Evolutionary conservation across 2,329 filamentous ascomycete genomes (phyloP), one percentile per base, ranked within the genome.

Genomic region (Delphinella strobiligena): DNA sequence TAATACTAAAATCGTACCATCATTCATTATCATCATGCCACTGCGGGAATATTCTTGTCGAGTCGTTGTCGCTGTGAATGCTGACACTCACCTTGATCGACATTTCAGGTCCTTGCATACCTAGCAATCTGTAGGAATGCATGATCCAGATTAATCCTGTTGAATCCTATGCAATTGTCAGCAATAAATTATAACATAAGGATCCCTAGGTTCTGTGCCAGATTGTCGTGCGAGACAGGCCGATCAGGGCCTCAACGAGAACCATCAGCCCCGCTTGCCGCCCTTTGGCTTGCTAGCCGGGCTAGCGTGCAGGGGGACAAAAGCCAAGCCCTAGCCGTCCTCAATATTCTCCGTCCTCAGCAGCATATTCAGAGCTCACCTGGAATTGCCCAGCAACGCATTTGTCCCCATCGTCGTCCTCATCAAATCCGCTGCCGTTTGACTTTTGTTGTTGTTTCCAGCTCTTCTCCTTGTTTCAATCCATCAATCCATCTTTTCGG

Each of bases 1-100:
- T 29, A 29, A 29, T 29, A 7, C 7, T 12, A 7, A 29, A 40
- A 36, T 40, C 38, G 33, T 35, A 40, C 38, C 38, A 40, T 40
- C 32, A 40, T 35, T 29, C n/a, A n/a, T n/a, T n/a, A n/a, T n/a
- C n/a, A n/a, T n/a, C n/a, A n/a, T n/a, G n/a, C n/a, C n/a, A n/a
- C n/a, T n/a, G n/a, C n/a, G n/a, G n/a, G n/a, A n/a, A n/a, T n/a
- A n/a, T n/a, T n/a, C n/a, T n/a, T n/a, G n/a, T n/a, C n/a, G n/a
- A n/a, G n/a, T n/a, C n/a, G n/a, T n/a, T n/a, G n/a, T n/a, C n/a
- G n/a, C n/a, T n/a, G n/a, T n/a, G n/a, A n/a, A n/a, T n/a, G n/a
- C n/a, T n/a, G n/a, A n/a, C n/a, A n/a, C n/a, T n/a, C n/a, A n/a
- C n/a, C n/a, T n/a, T n/a, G n/a, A n/a, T n/a, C n/a, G n/a, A n/a